These are phyloP conservation scores for Zopfochytrium polystomum DNA, from an alignment of 371 early-diverging fungal species.

Conservation along the genomic window DNA sequence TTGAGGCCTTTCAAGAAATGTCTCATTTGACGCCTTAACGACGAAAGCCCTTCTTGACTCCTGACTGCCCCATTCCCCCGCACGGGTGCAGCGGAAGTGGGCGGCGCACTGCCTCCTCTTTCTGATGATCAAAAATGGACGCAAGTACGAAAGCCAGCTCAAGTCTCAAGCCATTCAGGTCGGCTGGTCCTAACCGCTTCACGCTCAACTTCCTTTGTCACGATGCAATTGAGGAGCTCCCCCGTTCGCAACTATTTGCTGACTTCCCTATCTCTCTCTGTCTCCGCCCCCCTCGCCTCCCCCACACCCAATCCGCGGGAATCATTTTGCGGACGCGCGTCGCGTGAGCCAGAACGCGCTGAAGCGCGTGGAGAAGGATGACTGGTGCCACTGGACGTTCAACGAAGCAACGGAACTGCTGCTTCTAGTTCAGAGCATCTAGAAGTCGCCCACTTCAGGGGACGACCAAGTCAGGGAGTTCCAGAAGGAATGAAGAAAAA, in stretches of 20 bases:
- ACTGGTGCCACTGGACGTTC: neutral
- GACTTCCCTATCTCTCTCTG: neutral
- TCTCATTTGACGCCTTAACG: neutral
- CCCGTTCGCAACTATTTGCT: neutral
- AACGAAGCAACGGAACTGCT: neutral
- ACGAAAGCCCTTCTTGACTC: neutral
- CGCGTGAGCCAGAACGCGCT: neutral
- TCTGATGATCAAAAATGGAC: conserved; percentile 15
- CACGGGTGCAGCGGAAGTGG: conserved; percentile 22
- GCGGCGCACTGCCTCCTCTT: conserved; percentile 21
- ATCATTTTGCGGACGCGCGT: neutral
- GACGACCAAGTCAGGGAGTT: no score
- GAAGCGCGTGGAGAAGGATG: neutral
- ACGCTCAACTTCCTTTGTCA: no score
- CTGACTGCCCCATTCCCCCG: neutral
- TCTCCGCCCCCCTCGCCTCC: neutral
- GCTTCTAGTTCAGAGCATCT: neutral
- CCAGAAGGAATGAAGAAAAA: no score
- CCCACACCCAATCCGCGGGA: neutral
- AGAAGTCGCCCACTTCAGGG: conserved; percentile 4
- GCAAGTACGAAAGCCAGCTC: no score
- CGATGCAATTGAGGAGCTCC: neutral
- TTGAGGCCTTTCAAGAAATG: neutral
- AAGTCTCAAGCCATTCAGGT: no score
- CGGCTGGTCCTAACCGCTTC: no score